phyloP scores from a whole-genome alignment of 345 rosid genomes.

The Conringia planisiliqua region DNA sequence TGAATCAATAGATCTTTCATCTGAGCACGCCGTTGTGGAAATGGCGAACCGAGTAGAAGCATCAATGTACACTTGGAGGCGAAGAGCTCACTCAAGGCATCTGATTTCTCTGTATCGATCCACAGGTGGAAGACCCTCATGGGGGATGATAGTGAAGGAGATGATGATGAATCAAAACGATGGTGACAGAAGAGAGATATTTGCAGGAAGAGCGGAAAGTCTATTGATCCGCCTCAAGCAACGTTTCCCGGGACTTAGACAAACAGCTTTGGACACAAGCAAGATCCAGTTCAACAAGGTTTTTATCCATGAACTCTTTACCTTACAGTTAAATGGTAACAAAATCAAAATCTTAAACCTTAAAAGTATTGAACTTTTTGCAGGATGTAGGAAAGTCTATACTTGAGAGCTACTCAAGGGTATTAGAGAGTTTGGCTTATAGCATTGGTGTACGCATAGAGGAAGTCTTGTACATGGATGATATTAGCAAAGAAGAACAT shows the following conservation, averaged over 20 bases:
- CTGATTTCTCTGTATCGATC: slow-evolving; percentile 48
- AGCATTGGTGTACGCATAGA: slow-evolving; percentile 86
- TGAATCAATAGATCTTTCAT: slow-evolving; percentile 78
- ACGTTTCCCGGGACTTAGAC: slow-evolving; percentile 81
- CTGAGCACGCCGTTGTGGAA: slow-evolving; percentile 76
- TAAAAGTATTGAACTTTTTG: background rate
- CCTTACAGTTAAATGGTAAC: background rate
- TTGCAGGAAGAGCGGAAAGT: slow-evolving; percentile 82
- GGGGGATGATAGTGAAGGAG: slow-evolving; percentile 91
- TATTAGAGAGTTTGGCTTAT: slow-evolving; percentile 81
- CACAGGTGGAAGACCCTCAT: slow-evolving; percentile 58
- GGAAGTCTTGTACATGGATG: slow-evolving; percentile 84
- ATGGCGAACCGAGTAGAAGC: slow-evolving; percentile 90
- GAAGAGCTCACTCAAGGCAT: slow-evolving; percentile 65
- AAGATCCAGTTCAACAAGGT: slow-evolving; percentile 97
- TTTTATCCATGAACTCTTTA: background rate
- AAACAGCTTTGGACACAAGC: slow-evolving; percentile 82
- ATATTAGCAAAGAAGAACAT: slow-evolving; percentile 60
- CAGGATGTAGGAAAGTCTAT: slow-evolving; percentile 96
- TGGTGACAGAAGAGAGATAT: slow-evolving; percentile 79
- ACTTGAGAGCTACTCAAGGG: slow-evolving; percentile 96
- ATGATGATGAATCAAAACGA: slow-evolving; percentile 73
- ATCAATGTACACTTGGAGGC: slow-evolving; percentile 69
- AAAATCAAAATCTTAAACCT: background rate
- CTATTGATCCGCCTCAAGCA: slow-evolving; percentile 83